Evolutionary conservation across 306 rosid genomes (phyloP), one percentile per base, ranked within the genome.

Genomic region (Pachyrhizus erosus): DNA sequence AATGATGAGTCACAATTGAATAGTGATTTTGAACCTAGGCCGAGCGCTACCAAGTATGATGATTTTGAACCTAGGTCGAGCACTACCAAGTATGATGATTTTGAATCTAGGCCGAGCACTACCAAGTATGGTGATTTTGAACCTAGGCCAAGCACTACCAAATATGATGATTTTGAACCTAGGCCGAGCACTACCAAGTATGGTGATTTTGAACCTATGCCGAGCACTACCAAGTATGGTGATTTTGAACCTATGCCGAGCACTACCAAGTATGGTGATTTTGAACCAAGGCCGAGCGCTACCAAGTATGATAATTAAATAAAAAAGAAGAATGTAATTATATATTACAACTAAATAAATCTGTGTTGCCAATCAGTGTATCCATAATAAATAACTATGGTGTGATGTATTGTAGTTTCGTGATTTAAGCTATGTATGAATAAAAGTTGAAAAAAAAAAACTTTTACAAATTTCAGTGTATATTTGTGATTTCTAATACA

Each of bases 61-160:
- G 37, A 60, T 7, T 15, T 31, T 64, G 6, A n/a, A n/a, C n/a
- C n/a, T n/a, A n/a, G n/a, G n/a, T n/a, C n/a, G n/a, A 45, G 14
- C 9, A 10, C 9, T 43, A 1, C 3, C 14, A 43, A 43, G 14
- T 43, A 75, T 0, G 12, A 0, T 7, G 51, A 77, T 3, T 77
- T 78, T 34, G 67, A 78, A 9, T 67, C 82, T 0, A 76, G 49
- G 0, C 85, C 87, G 0, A 76, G 40, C 3, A 0, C 11, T 0
- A 2, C 79, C 0, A 9, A n/a, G 0, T 80, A 83, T 2, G 31
- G 8, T 45, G 83, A 88, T 7, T 80, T 83, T 24, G 78, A 83
- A 0, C 86, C 86, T 0, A 49, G 85, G 6, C 87, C 83, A 0
- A 71, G 76, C 2, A 7, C 7, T 1, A 1, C 80, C 1, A 5